Percentiles rank a stretch among this genome's conserved stretches.
Conservation (phyloP, 805 yeast genomes). For the Candida piceae region DNA sequence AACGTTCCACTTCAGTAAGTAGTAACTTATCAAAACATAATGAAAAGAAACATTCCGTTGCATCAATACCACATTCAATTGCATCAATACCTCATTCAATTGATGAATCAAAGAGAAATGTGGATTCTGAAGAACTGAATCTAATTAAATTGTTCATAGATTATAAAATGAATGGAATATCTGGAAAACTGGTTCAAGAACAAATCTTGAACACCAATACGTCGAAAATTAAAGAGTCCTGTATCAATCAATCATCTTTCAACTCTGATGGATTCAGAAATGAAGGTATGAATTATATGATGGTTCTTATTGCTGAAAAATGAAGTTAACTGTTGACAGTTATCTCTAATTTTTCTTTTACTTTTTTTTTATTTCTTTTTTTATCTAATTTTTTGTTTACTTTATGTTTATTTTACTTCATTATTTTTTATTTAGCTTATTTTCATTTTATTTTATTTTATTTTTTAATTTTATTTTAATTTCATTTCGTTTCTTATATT, state of each 20-base stretch:
- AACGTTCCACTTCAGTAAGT: not conserved
- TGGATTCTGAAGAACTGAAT: slow-evolving; percentile 13
- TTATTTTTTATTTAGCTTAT: too few species aligned
- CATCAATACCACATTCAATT: too few species aligned
- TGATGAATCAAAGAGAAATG: not conserved
- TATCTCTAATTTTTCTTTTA: not conserved
- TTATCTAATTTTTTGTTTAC: too few species aligned
- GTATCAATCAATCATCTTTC: not conserved
- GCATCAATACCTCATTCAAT: not conserved
- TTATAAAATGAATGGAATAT: slow-evolving; percentile 26
- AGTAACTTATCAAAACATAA: not conserved
- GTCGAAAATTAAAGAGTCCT: not conserved
- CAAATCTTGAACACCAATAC: slow-evolving; percentile 5
- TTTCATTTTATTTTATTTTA: too few species aligned
- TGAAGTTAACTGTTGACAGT: slow-evolving; percentile 1
- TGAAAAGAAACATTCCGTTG: not conserved
- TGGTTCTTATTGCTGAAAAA: slow-evolving; percentile 24
- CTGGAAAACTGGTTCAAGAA: slow-evolving; percentile 18
- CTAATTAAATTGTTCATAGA: slow-evolving; percentile 28
- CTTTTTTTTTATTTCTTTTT: too few species aligned
- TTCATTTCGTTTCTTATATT: too few species aligned
- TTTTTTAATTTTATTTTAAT: too few species aligned
- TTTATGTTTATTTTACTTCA: too few species aligned
- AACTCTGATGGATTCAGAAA: slow-evolving; percentile 5
- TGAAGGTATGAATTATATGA: slow-evolving; percentile 22